Base-by-base conservation (phyloP, 139 green algal species). In the Eudorina sp. region DNA sequence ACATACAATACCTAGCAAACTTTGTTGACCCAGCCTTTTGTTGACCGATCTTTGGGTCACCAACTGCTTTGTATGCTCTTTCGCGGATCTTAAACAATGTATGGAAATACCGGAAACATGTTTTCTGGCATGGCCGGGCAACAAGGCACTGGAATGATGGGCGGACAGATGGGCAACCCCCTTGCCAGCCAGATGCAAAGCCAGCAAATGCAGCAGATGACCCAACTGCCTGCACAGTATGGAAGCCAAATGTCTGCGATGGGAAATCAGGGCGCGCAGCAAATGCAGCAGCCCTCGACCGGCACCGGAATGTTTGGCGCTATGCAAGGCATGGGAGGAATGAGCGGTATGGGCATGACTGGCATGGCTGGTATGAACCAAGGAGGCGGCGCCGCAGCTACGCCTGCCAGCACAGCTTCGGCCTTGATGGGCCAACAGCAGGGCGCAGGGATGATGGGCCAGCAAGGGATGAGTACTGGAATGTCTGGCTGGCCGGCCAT, bases 371-470 rank as follows among this genome's bases (percentile, higher is more conserved):
- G 19, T 60, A 85, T 53, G 60, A 34, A 45, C 58, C 29, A 29
- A n/a, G 36, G 18, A 51, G 68, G 68, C 31, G 23, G 9, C n/a
- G 21, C 34, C 14, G 40, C 6, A 51, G n/a, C 55, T 53, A 68
- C 27, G 0, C 31, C 53, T n/a, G 31, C 51, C 7, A 43, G 40
- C 19, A 51, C 38, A 34, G 66, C 8, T 36, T 23, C 66, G 3
- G 74, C n/a, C 11, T 46, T 83, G 74, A 60, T 80, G 72, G 72
- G 72, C 72, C 72, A 80, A 40, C 74, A 83, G 74, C 36, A 27
- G 38, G 62, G 62, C 43, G 13, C 43, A 18, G 58, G 38, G 25
- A 60, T 66, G 68, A 87, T 85, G 88, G 40, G 7, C 34, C 58
- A 70, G 72, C 46, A 68, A 29, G 77, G 77, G 4, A 85, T 85